phyloP scores from a whole-genome alignment of 352 stramenopile genomes.

The Lagenidium giganteum region DNA sequence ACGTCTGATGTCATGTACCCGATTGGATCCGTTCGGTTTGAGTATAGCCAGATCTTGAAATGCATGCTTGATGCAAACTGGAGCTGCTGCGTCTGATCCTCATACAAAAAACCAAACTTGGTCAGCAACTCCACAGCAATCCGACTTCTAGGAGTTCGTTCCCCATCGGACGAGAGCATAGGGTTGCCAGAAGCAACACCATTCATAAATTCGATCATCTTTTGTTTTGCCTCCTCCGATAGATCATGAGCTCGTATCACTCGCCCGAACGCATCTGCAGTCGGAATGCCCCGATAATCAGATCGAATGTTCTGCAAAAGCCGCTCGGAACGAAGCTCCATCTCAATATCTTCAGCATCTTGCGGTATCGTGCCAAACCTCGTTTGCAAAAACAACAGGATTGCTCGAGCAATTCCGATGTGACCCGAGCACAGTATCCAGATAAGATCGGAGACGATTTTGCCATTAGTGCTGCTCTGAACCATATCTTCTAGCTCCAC shows the following conservation, averaged over 20 bases:
- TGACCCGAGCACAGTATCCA: constrained; percentile 25
- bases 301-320: constrained; percentile 18
- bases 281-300: constrained; percentile 21
- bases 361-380: constrained; percentile 16
- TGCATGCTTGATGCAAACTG: constrained; percentile 24
- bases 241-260: constrained; percentile 9
- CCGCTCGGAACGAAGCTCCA: constrained; percentile 15
- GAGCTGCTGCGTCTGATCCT: constrained; percentile 9
- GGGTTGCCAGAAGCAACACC: constrained; percentile 22
- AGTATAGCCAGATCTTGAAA: constrained; percentile 22
- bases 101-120: constrained; percentile 17
- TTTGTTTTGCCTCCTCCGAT: constrained; percentile 8
- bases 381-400: constrained; percentile 14
- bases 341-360: constrained; percentile 9
- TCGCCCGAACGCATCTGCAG: constrained; percentile 15
- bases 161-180: constrained; percentile 12
- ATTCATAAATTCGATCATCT: constrained; percentile 21
- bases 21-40: constrained; percentile 20
- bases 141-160: constrained; percentile 16
- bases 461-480: constrained; percentile 10
- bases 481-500: constrained; percentile 21
- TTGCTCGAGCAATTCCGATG: constrained; percentile 29
- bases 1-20: constrained; percentile 21
- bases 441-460: constrained; percentile 20
- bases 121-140: constrained; percentile 23